Percentiles rank a stretch among this genome's conserved stretches.
Evolutionary conservation across 108 stramenopile species (phyloP).

Genomic region (Nitzschia putrida): DNA sequence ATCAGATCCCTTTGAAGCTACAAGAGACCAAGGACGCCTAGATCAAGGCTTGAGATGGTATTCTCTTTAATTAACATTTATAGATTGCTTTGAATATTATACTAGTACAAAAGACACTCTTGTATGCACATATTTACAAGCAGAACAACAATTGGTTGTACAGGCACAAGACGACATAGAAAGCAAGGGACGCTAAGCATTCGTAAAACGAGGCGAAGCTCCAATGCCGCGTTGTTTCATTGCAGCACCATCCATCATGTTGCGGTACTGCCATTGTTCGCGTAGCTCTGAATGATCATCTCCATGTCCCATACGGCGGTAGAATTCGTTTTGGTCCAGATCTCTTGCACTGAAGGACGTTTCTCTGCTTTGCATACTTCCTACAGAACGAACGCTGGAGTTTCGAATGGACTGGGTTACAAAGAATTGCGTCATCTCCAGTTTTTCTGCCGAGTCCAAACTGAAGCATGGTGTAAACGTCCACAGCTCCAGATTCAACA

Average conservation of each 20-base stretch:
- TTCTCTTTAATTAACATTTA: too few relatives aligned
- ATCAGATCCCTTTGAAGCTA: too few relatives aligned
- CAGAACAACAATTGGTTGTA: too few relatives aligned
- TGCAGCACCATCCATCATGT: conserved; percentile 42
- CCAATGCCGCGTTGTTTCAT: conserved; percentile 9
- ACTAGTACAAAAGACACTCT: too few relatives aligned
- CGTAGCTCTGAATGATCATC: conserved; percentile 37
- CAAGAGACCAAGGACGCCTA: too few relatives aligned
- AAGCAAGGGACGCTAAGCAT: background rate
- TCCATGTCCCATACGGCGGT: conserved; percentile 46
- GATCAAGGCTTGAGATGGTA: too few relatives aligned
- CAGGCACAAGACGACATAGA: too few relatives aligned
- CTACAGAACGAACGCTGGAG: conserved; percentile 8
- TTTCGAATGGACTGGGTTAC: conserved; percentile 39
- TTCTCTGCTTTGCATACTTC: background rate
- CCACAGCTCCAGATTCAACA: conserved; percentile 78
- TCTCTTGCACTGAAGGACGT: conserved; percentile 32
- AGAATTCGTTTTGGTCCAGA: conserved; percentile 40
- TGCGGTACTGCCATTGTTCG: conserved; percentile 45
- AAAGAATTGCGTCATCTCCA: conserved; percentile 78
- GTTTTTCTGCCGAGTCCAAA: conserved; percentile 56
- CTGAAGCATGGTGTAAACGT: conserved; percentile 71
- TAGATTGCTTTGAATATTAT: too few relatives aligned
- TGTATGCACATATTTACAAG: too few relatives aligned
- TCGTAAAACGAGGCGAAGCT: conserved; percentile 12